These are phyloP conservation scores for Batrachochytrium dendrobatidis DNA, from an alignment of 371 early-diverging fungal genomes.

Conservation along the genomic window DNA sequence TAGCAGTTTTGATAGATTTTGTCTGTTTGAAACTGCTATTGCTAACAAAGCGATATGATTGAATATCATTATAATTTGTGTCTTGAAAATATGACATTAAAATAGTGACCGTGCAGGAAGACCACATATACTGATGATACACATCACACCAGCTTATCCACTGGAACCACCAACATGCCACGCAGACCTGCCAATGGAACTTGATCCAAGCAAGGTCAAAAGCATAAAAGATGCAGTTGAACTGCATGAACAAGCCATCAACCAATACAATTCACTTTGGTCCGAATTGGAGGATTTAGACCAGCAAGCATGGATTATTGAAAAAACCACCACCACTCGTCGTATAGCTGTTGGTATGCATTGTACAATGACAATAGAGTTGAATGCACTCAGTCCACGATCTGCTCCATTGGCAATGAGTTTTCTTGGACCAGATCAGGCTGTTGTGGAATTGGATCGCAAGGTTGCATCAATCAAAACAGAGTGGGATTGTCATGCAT, in stretches of 20 bases:
- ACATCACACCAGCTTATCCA: background rate
- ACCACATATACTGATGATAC: background rate
- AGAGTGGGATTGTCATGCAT: too few species aligned
- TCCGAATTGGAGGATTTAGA: background rate
- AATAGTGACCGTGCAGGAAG: background rate
- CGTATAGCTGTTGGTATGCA: constrained; percentile 2
- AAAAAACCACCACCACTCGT: background rate
- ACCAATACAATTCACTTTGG: background rate
- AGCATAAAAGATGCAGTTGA: background rate
- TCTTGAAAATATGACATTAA: too few species aligned
- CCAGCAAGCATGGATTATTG: background rate
- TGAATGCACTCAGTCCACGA: too few species aligned
- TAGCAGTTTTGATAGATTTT: too few species aligned
- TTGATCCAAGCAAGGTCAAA: background rate
- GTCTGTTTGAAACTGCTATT: too few species aligned
- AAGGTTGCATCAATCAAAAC: too few species aligned
- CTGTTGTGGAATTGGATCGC: too few species aligned
- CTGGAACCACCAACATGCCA: background rate
- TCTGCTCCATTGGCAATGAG: too few species aligned
- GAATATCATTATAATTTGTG: too few species aligned
- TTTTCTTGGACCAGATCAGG: too few species aligned
- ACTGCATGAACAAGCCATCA: background rate
- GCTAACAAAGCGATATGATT: too few species aligned
- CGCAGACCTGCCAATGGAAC: background rate
- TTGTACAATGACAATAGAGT: too few species aligned